phyloP scores from a whole-genome alignment of 352 stramenopile species.

The Pythium oligandrum region DNA sequence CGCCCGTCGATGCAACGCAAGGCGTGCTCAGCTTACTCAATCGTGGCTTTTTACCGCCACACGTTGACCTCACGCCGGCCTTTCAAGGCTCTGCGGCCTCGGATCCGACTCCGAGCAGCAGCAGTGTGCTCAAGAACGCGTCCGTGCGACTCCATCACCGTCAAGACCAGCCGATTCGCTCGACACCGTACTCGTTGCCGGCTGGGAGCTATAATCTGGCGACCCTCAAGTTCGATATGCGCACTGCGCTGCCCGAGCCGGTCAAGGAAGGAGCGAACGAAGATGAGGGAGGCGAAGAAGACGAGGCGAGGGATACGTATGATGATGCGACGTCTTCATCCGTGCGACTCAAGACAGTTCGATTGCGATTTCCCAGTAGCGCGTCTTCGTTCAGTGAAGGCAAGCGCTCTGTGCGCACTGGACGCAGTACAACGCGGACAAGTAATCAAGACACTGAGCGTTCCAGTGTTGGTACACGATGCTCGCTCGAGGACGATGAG shows the following conservation, averaged over 20 bases:
- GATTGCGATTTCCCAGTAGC: no score
- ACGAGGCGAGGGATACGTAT: background rate
- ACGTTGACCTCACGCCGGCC: constrained; percentile 58
- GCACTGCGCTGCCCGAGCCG: no score
- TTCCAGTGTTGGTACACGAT: no score
- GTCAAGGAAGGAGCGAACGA: no score
- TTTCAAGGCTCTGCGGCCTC: constrained; percentile 25
- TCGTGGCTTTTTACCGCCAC: constrained; percentile 56
- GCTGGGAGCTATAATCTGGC: constrained; percentile 63
- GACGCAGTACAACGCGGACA: no score
- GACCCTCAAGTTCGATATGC: constrained; percentile 75
- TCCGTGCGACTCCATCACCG: constrained; percentile 55
- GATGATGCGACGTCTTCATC: background rate
- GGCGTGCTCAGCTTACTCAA: constrained; percentile 70
- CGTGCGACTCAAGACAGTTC: no score
- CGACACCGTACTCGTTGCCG: constrained; percentile 52
- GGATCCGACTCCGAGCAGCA: constrained; percentile 6
- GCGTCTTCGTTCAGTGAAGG: no score
- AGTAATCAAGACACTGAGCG: no score
- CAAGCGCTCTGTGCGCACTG: no score
- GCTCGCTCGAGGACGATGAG: constrained; percentile 2
- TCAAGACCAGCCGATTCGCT: constrained; percentile 36
- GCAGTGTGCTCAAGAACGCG: constrained; percentile 50
- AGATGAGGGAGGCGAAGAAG: no score
- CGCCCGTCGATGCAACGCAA: constrained; percentile 48